Percentiles rank a stretch among this genome's conserved stretches.
These are phyloP conservation scores for Acorus calamus DNA, from an alignment of 106 monocot species.

Conservation along the genomic window DNA sequence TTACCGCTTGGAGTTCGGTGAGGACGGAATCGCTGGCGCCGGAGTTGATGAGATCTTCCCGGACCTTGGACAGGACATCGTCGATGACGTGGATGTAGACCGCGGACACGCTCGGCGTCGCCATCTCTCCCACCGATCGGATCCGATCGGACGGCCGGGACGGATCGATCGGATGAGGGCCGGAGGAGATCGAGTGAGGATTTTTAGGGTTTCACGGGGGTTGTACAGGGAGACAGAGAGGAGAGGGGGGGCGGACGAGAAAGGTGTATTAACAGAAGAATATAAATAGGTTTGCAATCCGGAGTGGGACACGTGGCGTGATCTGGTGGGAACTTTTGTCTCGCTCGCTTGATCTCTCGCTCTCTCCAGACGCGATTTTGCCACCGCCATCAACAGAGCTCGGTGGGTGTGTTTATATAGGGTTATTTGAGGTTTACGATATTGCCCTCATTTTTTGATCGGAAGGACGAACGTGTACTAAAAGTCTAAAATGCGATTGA, in stretches of 20 bases:
- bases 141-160: not conserved
- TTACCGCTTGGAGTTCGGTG: conserved; percentile 82
- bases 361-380: too few relatives aligned
- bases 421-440: too few relatives aligned
- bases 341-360: too few relatives aligned
- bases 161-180: not conserved
- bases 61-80: conserved; percentile 83
- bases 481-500: too few relatives aligned
- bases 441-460: too few relatives aligned
- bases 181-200: not conserved
- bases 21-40: conserved; percentile 65
- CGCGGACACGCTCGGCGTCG: conserved; percentile 36
- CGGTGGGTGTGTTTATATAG: too few relatives aligned
- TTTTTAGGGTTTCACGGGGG: not conserved
- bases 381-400: too few relatives aligned
- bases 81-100: conserved; percentile 85
- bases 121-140: conserved; percentile 1
- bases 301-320: conserved; percentile 32
- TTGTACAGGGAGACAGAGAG: not conserved
- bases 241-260: conserved; percentile 16
- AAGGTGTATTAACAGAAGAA: conserved; percentile 35
- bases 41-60: conserved; percentile 59
- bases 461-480: too few relatives aligned
- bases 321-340: too few relatives aligned
- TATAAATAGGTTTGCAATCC: conserved; percentile 94